A percentile compares a stretch with the other conserved stretches of the same genome.
Evolutionary conservation across 2,329 filamentous ascomycete species (phyloP).

Genomic region (Xylariales sp.): DNA sequence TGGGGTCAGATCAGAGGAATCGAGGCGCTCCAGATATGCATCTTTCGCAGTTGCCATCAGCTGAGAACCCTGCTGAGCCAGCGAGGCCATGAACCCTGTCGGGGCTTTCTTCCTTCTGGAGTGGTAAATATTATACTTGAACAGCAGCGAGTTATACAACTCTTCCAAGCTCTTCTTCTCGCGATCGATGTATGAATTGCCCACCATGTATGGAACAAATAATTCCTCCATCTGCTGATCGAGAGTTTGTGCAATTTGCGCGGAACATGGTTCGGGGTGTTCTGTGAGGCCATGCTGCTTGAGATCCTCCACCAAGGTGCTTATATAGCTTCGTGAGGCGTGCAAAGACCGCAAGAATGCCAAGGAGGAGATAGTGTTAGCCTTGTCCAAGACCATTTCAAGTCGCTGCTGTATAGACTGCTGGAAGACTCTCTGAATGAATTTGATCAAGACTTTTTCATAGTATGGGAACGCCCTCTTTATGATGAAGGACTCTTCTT

Average conservation of each 20-base stretch:
- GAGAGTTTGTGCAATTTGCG: constrained; percentile 73
- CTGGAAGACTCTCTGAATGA: constrained; percentile 93
- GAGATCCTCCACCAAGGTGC: constrained; percentile 81
- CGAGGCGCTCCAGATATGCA: constrained; percentile 82
- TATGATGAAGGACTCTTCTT: constrained; percentile 96
- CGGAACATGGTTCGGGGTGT: constrained; percentile 85
- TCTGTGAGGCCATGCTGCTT: constrained; percentile 94
- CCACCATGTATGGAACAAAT: constrained; percentile 66
- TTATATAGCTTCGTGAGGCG: constrained; percentile 85
- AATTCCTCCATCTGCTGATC: constrained; percentile 75
- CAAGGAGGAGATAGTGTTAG: constrained; percentile 83
- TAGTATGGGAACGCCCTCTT: constrained; percentile 95
- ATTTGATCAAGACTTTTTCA: constrained; percentile 88
- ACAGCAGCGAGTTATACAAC: constrained; percentile 83
- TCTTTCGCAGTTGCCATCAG: constrained; percentile 84
- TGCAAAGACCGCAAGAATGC: constrained; percentile 90
- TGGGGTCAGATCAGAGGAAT: constrained; percentile 80
- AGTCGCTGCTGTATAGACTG: constrained; percentile 95
- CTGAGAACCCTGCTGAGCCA: constrained; percentile 87
- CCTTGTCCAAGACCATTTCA: constrained; percentile 94
- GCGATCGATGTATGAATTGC: constrained; percentile 66
- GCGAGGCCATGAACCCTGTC: constrained; percentile 86
- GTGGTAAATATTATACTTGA: constrained; percentile 97
- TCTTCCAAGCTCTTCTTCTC: constrained; percentile 70
- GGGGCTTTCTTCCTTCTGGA: constrained; percentile 81